Base-by-base conservation (phyloP, 192 early-diverging fungal genomes). In the Rhizophagus prolifer region DNA sequence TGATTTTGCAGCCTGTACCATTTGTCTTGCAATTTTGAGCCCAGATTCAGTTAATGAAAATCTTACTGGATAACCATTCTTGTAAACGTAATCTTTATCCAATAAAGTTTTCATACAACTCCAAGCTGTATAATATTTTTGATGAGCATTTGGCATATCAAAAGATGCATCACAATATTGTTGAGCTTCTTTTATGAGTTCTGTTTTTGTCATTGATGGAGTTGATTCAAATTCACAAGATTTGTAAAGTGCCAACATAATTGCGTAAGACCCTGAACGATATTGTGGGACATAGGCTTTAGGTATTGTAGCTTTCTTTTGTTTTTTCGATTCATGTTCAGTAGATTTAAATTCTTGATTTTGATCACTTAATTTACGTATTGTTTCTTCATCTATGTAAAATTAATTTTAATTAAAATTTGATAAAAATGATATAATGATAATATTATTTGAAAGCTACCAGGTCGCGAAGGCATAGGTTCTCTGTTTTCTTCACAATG, bases 21-120 rank as follows among this genome's bases (percentile, higher is more conserved):
- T 80, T 31, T 81, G 81, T 44, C 78, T 47, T 0, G 91, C 93
- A 60, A 95, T 85, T 6, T 79, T 82, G 23, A 81, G 36, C 0
- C 96, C 96, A 50, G 91, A 88, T 23, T 92, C 91, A 0, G 94
- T 92, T 31, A 97, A 75, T 44, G 81, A 84, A 73, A 86, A 97
- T 30, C 83, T 84, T 21, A 89, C 75, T 8, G 90, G 89, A 69
- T 83, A 84, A 4, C 90, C 87, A 58, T 88, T 85, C 50, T 88
- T 85, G 59, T 87, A 89, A 9, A 91, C 90, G 58, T 93, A 81
- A 26, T 86, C 89, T 23, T 94, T 92, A 16, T 88, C 81, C 34
- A 89, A 76, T 70, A 97, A 83, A 1, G 87, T 94, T 71, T 88
- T 90, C 82, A 96, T 94, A 12, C 88, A 85, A 28, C 74, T 86